Conservation (phyloP, 2,329 filamentous ascomycete genomes). For the Xylariales sp. region DNA sequence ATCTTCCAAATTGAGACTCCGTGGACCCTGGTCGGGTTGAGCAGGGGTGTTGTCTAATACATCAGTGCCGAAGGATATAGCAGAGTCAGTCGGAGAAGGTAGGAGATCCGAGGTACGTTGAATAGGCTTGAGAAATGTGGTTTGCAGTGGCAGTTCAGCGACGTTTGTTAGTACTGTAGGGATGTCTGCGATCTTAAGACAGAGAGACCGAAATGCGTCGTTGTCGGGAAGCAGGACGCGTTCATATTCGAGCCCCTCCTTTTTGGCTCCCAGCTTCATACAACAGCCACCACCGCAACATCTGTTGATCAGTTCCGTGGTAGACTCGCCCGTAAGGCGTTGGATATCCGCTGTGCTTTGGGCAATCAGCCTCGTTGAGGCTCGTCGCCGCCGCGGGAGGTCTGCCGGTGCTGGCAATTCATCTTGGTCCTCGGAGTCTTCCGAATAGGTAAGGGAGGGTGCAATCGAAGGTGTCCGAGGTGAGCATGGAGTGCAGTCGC, state of each 20-base stretch:
- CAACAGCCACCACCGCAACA: conserved; percentile 64
- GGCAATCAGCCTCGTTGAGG: conserved; percentile 64
- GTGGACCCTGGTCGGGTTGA: conserved; percentile 15
- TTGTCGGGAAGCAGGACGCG: conserved; percentile 65
- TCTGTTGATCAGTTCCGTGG: conserved; percentile 55
- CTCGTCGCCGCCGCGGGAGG: conserved; percentile 52
- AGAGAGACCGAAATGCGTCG: conserved; percentile 74
- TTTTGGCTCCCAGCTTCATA: conserved; percentile 42
- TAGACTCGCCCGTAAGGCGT: conserved; percentile 60
- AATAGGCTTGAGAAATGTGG: conserved; percentile 63
- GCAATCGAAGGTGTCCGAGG: conserved; percentile 44
- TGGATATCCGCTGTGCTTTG: conserved; percentile 59
- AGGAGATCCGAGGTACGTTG: conserved; percentile 30
- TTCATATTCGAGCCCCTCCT: conserved; percentile 47
- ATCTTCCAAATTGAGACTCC: conserved; percentile 32
- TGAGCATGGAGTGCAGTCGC: conserved; percentile 41
- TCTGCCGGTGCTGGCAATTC: conserved; percentile 43
- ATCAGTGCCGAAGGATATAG: conserved; percentile 38
- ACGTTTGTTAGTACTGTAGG: conserved; percentile 69
- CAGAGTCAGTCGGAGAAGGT: conserved; percentile 45
- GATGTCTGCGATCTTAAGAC: conserved; percentile 71
- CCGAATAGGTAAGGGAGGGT: conserved; percentile 60
- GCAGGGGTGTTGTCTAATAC: conserved; percentile 30
- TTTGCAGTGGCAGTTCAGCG: conserved; percentile 69
- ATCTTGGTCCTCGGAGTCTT: conserved; percentile 55